Conservation (phyloP, 2,329 filamentous ascomycete genomes). For the Microthyrium microscopicum region DNA sequence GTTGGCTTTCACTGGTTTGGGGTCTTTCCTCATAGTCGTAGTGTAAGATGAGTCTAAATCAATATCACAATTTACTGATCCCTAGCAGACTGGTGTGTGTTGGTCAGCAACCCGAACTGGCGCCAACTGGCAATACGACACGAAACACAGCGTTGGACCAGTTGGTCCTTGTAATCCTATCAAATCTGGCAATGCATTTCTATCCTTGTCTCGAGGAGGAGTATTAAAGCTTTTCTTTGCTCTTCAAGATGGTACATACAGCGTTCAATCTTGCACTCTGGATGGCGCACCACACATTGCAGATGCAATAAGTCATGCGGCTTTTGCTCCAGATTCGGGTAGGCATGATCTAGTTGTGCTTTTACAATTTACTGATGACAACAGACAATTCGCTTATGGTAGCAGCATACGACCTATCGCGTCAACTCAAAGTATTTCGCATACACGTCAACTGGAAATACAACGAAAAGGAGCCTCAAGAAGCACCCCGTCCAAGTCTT, state of each 20-base stretch:
- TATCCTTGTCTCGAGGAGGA: conserved; percentile 62
- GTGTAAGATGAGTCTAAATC: too few relatives aligned
- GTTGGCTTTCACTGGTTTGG: conserved; percentile 76
- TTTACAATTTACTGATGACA: conserved; percentile 10
- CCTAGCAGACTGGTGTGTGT: conserved; percentile 19
- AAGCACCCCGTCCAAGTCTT: conserved; percentile 26
- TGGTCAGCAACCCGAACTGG: conserved; percentile 24
- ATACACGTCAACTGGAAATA: conserved; percentile 60
- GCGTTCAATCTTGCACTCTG: too few relatives aligned
- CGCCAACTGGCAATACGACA: conserved; percentile 50
- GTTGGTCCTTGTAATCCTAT: conserved; percentile 60
- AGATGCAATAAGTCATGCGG: conserved; percentile 22
- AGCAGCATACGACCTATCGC: conserved; percentile 50
- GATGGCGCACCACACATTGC: too few relatives aligned
- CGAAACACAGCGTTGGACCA: conserved; percentile 46
- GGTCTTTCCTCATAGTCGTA: conserved; percentile 24
- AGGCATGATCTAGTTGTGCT: conserved; percentile 13
- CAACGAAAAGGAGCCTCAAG: conserved; percentile 38
- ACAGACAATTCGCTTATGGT: conserved; percentile 39
- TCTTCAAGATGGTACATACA: too few relatives aligned
- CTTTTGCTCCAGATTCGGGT: conserved; percentile 51
- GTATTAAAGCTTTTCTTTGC: too few relatives aligned
- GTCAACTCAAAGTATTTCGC: conserved; percentile 57
- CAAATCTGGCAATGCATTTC: conserved; percentile 52
- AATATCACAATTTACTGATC: neutral